Evolutionary conservation across 805 yeast species (phyloP).

Genomic region (Candida loeiensis): DNA sequence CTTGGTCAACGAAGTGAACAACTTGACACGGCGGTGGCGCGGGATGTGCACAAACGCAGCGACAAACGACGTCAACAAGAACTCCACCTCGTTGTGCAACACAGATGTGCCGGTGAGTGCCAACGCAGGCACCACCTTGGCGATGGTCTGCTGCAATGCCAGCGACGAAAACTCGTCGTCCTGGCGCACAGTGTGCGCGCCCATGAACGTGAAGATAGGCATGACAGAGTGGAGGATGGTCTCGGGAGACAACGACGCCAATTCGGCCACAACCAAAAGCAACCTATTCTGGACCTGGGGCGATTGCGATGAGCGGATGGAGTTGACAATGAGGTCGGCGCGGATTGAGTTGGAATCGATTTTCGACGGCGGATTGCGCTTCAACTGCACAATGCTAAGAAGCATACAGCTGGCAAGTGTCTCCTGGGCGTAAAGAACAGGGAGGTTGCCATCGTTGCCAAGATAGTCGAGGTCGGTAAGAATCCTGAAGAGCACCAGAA

Average conservation of each 20-base stretch:
- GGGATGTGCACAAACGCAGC: conserved; percentile 95
- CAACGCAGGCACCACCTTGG: conserved; percentile 87
- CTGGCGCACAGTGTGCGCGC: conserved; percentile 93
- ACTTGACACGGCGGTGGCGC: conserved; percentile 86
- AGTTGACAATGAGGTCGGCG: conserved; percentile 86
- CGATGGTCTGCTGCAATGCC: conserved; percentile 87
- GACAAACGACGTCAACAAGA: conserved; percentile 82
- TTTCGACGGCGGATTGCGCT: conserved; percentile 21
- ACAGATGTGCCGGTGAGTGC: conserved; percentile 38
- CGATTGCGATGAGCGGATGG: conserved; percentile 82
- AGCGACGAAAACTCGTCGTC: conserved; percentile 93
- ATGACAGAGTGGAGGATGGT: conserved; percentile 90
- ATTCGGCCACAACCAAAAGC: conserved; percentile 76
- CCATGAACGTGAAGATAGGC: conserved; percentile 99
- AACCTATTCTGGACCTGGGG: conserved; percentile 94
- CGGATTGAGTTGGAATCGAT: conserved; percentile 65
- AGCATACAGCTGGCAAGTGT: conserved; percentile 84
- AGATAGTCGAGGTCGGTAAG: conserved; percentile 76
- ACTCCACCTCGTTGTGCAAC: conserved; percentile 65
- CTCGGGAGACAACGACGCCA: conserved; percentile 88
- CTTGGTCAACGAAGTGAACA: conserved; percentile 72
- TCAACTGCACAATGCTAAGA: conserved; percentile 57
- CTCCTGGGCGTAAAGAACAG: conserved; percentile 89
- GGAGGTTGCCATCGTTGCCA: conserved; percentile 87
- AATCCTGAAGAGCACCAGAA: conserved; percentile 54